phyloP scores from a whole-genome alignment of 345 rosid genomes.

The Rhodamnia rubescens region DNA sequence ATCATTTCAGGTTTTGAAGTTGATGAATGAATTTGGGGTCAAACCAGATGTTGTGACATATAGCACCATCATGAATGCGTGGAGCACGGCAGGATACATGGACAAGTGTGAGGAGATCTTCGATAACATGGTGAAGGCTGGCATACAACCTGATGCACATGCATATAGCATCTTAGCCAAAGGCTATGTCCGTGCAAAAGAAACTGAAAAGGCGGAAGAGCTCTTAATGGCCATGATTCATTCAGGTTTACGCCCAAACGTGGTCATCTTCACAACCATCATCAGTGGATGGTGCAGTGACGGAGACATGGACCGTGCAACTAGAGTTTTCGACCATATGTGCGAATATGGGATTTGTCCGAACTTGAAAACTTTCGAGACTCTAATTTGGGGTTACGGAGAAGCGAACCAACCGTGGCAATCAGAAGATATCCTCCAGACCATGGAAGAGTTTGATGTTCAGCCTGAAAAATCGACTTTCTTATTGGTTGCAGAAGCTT shows the following conservation, averaged over 20 bases:
- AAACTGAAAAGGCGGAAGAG: conserved; percentile 60
- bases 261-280: conserved; percentile 74
- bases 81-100: conserved; percentile 87
- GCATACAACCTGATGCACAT: conserved; percentile 68
- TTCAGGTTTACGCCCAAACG: conserved; percentile 52
- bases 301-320: conserved; percentile 67
- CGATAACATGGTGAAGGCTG: conserved; percentile 61
- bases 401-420: conserved; percentile 83
- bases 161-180: conserved; percentile 79
- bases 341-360: conserved; percentile 44
- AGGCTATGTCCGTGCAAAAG: conserved; percentile 71
- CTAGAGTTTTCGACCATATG: conserved; percentile 49
- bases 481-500: conserved; percentile 65
- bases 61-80: conserved; percentile 88
- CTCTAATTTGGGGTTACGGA: conserved; percentile 83
- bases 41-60: conserved; percentile 78
- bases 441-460: conserved; percentile 43
- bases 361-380: conserved; percentile 71
- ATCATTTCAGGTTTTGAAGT: conserved; percentile 34
- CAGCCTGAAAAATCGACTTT: conserved; percentile 41
- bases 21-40: conserved; percentile 63
- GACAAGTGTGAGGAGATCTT: conserved; percentile 80
- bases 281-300: conserved; percentile 86
- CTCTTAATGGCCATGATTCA: conserved; percentile 42
- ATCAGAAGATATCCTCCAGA: conserved; percentile 13